Base-by-base conservation (phyloP, 495 filamentous ascomycete species). In the Chaetomium tenue region DNA sequence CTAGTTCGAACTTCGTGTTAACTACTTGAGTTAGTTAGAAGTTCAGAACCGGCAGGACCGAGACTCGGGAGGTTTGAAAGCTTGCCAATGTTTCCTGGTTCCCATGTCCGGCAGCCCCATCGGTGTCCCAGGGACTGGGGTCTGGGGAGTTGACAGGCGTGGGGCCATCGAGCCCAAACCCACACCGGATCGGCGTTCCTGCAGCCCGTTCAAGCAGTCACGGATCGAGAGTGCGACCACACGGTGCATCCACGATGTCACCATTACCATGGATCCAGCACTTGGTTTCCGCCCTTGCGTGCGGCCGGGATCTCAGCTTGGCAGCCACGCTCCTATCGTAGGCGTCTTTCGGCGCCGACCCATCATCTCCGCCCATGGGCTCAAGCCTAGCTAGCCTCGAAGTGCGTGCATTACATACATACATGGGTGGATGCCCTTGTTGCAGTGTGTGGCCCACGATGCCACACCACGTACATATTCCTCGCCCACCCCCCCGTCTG, bases 191-290 rank as follows among this genome's bases (percentile, higher is more conserved):
- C 60, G 60, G 8, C 51, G 8, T 12, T 12, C 37, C 18, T 46
- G 50, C 60, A 56, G 42, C 51, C 23, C 47, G 1, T 33, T 52
- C 42, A 39, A 63, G 25, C 50, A 37, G 60, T 33, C 51, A 55
- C 52, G 20, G 61, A 63, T 63, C 53, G 61, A 1, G 61, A 48
- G 61, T 56, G 51, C 51, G 26, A 63, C 39, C 39, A 25, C 40
- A 47, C 60, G 20, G 51, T 37, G 48, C 23, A 28, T 16, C 18
- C 50, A 37, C n/a, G 60, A 47, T 42, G 25, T 30, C 51, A 33
- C 60, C 50, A 47, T 44, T 22, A 8, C 33, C 30, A 54, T 53
- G 50, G 60, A 54, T 28, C 50, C 5, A 39, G 39, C 51, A 13
- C 51, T 47, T 30, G 60, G 15, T 39, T 53, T 20, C 58, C 26